Evolutionary conservation across 768 basidiomycete species (phyloP).

Genomic region (Mycena rosella): DNA sequence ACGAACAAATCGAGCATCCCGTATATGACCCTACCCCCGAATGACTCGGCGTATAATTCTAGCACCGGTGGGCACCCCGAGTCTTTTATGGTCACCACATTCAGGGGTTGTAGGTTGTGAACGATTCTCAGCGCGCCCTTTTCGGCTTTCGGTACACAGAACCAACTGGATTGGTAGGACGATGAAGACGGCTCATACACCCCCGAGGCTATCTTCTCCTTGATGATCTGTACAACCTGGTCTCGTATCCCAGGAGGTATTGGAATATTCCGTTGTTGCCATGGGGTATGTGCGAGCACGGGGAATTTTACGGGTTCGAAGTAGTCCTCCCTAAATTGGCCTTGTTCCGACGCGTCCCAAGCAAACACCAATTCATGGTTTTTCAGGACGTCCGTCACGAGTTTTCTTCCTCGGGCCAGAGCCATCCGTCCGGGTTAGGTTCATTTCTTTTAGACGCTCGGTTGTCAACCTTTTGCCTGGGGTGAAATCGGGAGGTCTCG

Average conservation of each 20-base stretch:
- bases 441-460: no score
- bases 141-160: conserved; percentile 53
- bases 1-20: conserved; percentile 50
- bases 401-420: no score
- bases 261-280: conserved; percentile 49
- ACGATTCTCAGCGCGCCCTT: no score
- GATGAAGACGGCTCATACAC: conserved; percentile 52
- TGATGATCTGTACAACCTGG: conserved; percentile 46
- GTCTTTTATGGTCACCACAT: no score
- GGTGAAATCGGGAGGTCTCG: no score
- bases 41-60: conserved; percentile 50
- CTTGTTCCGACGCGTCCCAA: conserved; percentile 7
- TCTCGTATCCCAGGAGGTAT: conserved; percentile 50
- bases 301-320: conserved; percentile 44
- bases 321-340: conserved; percentile 17
- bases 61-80: conserved; percentile 45
- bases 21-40: conserved; percentile 41
- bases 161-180: conserved; percentile 53
- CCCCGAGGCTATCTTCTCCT: conserved; percentile 49
- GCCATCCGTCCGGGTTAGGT: no score
- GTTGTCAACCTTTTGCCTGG: no score
- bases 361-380: neutral
- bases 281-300: conserved; percentile 50
- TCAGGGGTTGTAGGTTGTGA: no score
- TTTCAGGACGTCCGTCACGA: no score